Percentiles rank a stretch among this genome's conserved stretches.
Conservation (phyloP, 1,284 basidiomycete genomes). For the Apiotrichum mycotoxinovorans region DNA sequence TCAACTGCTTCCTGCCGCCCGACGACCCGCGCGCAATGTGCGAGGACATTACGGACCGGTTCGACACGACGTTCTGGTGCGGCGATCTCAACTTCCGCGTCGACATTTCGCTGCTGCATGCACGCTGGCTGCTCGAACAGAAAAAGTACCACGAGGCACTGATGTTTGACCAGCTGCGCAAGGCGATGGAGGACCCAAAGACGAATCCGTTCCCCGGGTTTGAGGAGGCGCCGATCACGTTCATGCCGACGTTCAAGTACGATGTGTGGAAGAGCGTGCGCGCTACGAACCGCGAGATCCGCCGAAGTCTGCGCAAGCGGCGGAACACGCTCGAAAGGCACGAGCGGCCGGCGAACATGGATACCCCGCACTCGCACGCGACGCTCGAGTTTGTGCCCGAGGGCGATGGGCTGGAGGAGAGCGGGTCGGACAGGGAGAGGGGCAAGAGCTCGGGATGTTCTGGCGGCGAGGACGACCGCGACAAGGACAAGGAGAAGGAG, state of each 20-base stretch:
- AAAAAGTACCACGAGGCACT: conserved; percentile 53
- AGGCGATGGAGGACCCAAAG: conserved; percentile 48
- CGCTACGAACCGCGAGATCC: conserved; percentile 39
- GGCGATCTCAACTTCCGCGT: conserved; percentile 56
- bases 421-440: conserved; percentile 1
- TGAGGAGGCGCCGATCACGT: conserved; percentile 51
- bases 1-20: conserved; percentile 54
- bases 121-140: conserved; percentile 56
- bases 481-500: not conserved
- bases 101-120: conserved; percentile 54
- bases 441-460: not conserved
- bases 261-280: conserved; percentile 52
- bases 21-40: conserved; percentile 34
- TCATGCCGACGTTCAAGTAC: conserved; percentile 56
- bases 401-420: conserved; percentile 8
- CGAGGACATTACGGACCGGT: conserved; percentile 53
- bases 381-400: conserved; percentile 16
- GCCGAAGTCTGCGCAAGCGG: conserved; percentile 23
- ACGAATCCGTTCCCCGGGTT: conserved; percentile 51
- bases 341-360: conserved; percentile 7
- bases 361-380: not conserved
- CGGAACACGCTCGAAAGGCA: conserved; percentile 22
- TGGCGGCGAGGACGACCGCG: not conserved
- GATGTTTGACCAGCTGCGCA: conserved; percentile 56
- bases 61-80: conserved; percentile 56